phyloP scores from a whole-genome alignment of 2,329 filamentous ascomycete species.

The Sporothrix pallida region DNA sequence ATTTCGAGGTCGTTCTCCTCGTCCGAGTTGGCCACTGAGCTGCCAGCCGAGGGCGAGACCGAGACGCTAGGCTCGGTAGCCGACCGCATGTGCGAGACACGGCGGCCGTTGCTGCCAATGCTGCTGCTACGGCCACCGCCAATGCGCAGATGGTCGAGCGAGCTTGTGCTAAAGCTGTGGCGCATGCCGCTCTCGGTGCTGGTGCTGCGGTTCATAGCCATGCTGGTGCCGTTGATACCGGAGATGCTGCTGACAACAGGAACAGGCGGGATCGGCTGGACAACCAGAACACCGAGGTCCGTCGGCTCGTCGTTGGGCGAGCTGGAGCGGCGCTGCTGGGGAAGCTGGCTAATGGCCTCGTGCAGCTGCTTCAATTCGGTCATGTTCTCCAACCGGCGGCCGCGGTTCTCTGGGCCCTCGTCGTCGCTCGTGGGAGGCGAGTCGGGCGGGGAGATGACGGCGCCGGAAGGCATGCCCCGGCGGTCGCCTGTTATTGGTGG shows the following conservation, averaged over 20 bases:
- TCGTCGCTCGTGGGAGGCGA: constrained; percentile 82
- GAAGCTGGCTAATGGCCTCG: constrained; percentile 81
- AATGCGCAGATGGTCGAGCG: constrained; percentile 50
- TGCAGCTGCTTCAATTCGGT: constrained; percentile 75
- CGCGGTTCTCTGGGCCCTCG: constrained; percentile 55
- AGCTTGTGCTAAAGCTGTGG: constrained; percentile 56
- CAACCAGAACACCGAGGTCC: constrained; percentile 47
- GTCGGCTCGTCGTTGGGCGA: constrained; percentile 57
- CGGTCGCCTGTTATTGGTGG: constrained; percentile 74
- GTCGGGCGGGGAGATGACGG: constrained; percentile 89
- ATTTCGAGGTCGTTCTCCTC: constrained; percentile 67
- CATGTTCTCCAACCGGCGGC: constrained; percentile 57
- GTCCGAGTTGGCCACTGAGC: constrained; percentile 60
- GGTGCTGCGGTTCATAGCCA: constrained; percentile 27
- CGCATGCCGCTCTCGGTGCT: constrained; percentile 48
- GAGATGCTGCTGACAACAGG: constrained; percentile 31
- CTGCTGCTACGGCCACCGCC: constrained; percentile 47
- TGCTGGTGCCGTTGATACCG: constrained; percentile 30
- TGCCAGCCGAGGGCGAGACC: constrained; percentile 54
- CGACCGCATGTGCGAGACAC: constrained; percentile 58
- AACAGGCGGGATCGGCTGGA: constrained; percentile 46
- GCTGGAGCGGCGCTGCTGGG: constrained; percentile 65
- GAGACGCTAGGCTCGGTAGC: constrained; percentile 61
- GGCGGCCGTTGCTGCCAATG: constrained; percentile 53
- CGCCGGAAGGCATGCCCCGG: constrained; percentile 76